phyloP scores from a whole-genome alignment of 352 stramenopile species.

The Phytophthora chlamydospora region DNA sequence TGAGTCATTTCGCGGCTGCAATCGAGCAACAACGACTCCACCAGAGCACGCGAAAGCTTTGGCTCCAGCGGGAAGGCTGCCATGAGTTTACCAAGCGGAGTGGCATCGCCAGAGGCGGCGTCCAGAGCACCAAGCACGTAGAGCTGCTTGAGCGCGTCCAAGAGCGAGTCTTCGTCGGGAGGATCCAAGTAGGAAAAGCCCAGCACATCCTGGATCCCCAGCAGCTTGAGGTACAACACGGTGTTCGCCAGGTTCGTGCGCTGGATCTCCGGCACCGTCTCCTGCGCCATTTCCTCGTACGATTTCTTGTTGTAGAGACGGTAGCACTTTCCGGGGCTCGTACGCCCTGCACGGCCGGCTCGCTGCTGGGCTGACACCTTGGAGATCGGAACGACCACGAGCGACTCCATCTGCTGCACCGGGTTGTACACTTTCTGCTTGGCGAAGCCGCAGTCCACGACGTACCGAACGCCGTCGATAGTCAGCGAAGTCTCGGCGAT shows the following conservation, averaged over 20 bases:
- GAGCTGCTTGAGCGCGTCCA: constrained; percentile 82
- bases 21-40: constrained; percentile 62
- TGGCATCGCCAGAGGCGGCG: constrained; percentile 46
- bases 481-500: constrained; percentile 98
- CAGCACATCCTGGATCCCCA: constrained; percentile 78
- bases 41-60: constrained; percentile 62
- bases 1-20: constrained; percentile 71
- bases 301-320: constrained; percentile 98
- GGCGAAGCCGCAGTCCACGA: constrained; percentile 80
- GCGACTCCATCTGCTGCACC: constrained; percentile 70
- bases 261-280: constrained; percentile 99
- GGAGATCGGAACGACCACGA: constrained; percentile 96
- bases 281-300: constrained; percentile 96
- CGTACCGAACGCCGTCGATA: constrained; percentile 95
- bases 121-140: constrained; percentile 72
- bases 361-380: constrained; percentile 94
- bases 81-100: constrained; percentile 78
- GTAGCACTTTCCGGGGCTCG: constrained; percentile 97
- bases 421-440: constrained; percentile 95
- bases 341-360: constrained; percentile 95
- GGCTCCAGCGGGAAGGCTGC: constrained; percentile 86
- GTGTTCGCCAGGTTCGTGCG: constrained; percentile 94
- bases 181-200: constrained; percentile 75
- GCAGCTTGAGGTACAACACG: constrained; percentile 91
- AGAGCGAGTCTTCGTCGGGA: constrained; percentile 67